Conservation (phyloP, 2,329 filamentous ascomycete species). For the Seiridium unicorne region DNA sequence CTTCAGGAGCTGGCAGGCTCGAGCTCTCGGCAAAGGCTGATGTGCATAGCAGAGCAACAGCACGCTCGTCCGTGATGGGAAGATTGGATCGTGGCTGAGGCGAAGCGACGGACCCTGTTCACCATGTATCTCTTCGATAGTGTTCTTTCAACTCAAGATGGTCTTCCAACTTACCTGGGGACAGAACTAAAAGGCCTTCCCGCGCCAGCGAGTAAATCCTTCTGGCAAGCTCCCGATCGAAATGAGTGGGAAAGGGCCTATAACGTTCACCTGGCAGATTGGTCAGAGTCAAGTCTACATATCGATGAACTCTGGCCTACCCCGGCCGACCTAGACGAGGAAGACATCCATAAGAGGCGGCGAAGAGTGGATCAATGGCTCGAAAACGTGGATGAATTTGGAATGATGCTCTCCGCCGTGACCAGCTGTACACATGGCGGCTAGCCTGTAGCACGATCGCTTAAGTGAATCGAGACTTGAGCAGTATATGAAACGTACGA, state of each 20-base stretch:
- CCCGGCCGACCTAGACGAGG: conserved; percentile 27
- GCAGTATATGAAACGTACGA: too few species aligned
- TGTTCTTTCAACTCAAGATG: conserved; percentile 40
- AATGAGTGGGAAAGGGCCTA: conserved; percentile 42
- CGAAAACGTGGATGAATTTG: conserved; percentile 49
- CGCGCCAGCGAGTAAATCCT: conserved; percentile 35
- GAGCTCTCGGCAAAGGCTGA: conserved; percentile 37
- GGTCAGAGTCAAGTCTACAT: conserved; percentile 36
- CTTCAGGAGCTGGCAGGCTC: conserved; percentile 48
- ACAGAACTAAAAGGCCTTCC: conserved; percentile 44
- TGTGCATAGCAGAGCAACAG: conserved; percentile 39
- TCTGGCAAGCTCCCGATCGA: conserved; percentile 41
- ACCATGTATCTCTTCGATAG: conserved; percentile 54
- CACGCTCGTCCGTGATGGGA: conserved; percentile 46
- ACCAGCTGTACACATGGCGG: conserved; percentile 42
- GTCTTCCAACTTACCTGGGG: conserved; percentile 45
- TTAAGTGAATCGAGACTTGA: background rate
- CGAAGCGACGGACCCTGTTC: conserved; percentile 50
- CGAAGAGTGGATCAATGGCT: conserved; percentile 48
- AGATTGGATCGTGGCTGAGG: conserved; percentile 50
- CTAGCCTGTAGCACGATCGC: conserved; percentile 8
- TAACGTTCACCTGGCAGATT: conserved; percentile 38
- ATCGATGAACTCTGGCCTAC: conserved; percentile 53
- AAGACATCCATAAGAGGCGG: conserved; percentile 26
- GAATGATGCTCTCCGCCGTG: conserved; percentile 50